These are phyloP conservation scores for Capsicum baccatum DNA, from an alignment of 257 asterid species.

Conservation along the genomic window DNA sequence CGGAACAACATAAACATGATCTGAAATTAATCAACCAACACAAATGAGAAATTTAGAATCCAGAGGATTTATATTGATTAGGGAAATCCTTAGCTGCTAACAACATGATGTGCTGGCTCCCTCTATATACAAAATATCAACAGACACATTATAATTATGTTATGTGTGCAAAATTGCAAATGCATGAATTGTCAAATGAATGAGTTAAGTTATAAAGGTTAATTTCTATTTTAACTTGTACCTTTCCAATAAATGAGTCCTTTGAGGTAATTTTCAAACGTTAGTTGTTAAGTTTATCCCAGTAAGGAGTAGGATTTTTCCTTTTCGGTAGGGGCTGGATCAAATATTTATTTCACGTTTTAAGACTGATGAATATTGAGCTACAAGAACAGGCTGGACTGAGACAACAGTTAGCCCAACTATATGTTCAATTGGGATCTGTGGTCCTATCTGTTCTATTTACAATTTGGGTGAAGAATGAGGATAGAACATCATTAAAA, in stretches of 20 bases:
- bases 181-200: neutral
- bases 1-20: neutral
- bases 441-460: neutral
- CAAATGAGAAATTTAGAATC: neutral
- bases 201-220: neutral
- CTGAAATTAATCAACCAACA: constrained; percentile 4
- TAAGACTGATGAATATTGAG: constrained; percentile 7
- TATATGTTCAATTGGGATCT: neutral
- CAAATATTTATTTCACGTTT: constrained; percentile 20
- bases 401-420: constrained; percentile 14
- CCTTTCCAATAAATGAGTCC: neutral
- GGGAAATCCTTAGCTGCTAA: neutral
- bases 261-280: neutral
- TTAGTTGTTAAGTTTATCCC: neutral
- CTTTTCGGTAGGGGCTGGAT: neutral
- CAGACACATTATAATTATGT: neutral
- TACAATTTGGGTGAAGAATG: neutral
- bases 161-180: neutral
- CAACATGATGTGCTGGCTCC: neutral
- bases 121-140: neutral
- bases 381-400: constrained; percentile 10
- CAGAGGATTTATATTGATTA: neutral
- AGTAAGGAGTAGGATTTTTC: neutral
- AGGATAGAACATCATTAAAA: neutral
- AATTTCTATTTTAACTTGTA: neutral